Evolutionary conservation across 208 protist species (phyloP).

Genomic region (Trypanosoma cruzi): DNA sequence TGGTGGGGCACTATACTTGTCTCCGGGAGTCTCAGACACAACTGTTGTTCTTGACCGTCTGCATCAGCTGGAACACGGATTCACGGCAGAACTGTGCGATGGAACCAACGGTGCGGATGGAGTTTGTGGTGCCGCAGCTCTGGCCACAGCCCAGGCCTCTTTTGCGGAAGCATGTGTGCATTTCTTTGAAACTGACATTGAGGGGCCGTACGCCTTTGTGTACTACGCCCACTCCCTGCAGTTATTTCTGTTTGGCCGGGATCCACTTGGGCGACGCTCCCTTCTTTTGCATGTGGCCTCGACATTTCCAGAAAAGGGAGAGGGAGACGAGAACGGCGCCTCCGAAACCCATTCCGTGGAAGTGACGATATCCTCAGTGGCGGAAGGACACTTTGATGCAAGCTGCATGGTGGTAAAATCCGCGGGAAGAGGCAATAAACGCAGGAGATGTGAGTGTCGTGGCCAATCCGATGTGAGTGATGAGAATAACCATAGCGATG

Average conservation of each 20-base stretch:
- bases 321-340: not conserved
- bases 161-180: constrained; percentile 65
- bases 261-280: constrained; percentile 86
- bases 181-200: constrained; percentile 70
- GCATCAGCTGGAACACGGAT: constrained; percentile 56
- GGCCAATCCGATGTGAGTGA: constrained; percentile 3
- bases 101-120: not conserved
- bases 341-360: constrained; percentile 35
- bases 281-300: constrained; percentile 64
- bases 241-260: constrained; percentile 86
- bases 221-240: constrained; percentile 65
- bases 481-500: constrained; percentile 1
- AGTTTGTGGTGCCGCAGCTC: not conserved
- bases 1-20: constrained; percentile 59
- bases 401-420: not conserved
- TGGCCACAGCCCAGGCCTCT: constrained; percentile 39
- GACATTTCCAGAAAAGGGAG: too few relatives aligned
- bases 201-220: constrained; percentile 88
- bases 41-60: constrained; percentile 58
- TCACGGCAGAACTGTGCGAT: constrained; percentile 3
- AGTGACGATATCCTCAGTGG: constrained; percentile 74
- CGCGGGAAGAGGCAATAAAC: constrained; percentile 2
- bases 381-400: constrained; percentile 40
- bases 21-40: constrained; percentile 76
- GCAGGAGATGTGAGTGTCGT: not conserved